Percentiles rank a stretch among this genome's conserved stretches.
These are phyloP conservation scores for Imleria badia DNA, from an alignment of 768 basidiomycete genomes.

Conservation along the genomic window DNA sequence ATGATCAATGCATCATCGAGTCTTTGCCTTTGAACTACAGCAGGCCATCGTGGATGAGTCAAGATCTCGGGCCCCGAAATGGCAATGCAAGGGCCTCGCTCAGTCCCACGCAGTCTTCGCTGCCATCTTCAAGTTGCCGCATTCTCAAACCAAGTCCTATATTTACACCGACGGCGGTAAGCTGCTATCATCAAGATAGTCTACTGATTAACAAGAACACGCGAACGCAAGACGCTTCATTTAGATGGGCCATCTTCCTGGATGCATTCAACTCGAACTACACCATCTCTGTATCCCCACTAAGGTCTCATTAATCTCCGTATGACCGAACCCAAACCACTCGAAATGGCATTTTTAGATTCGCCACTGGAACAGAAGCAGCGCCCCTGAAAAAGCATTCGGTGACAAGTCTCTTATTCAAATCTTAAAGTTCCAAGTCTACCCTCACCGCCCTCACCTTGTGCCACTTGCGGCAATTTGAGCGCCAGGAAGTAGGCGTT, in stretches of 20 bases:
- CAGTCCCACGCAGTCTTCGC: neutral
- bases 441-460: too few relatives aligned
- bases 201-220: neutral
- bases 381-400: too few relatives aligned
- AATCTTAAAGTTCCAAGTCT: too few relatives aligned
- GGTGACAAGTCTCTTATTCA: too few relatives aligned
- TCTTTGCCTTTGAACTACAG: neutral
- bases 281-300: neutral
- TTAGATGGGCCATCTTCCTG: neutral
- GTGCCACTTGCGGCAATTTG: too few relatives aligned
- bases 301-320: conserved; percentile 1
- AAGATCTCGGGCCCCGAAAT: neutral
- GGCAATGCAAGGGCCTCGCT: neutral
- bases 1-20: neutral
- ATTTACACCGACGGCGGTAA: conserved; percentile 1
- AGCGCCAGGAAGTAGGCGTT: too few relatives aligned
- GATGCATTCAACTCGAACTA: neutral
- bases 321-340: neutral
- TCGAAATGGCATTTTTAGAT: neutral
- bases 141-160: neutral
- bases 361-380: neutral
- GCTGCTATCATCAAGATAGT: neutral
- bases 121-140: neutral
- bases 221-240: neutral
- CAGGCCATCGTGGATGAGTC: neutral